phyloP scores from a whole-genome alignment of 192 early-diverging fungal species.

The Coemansia sp. region DNA sequence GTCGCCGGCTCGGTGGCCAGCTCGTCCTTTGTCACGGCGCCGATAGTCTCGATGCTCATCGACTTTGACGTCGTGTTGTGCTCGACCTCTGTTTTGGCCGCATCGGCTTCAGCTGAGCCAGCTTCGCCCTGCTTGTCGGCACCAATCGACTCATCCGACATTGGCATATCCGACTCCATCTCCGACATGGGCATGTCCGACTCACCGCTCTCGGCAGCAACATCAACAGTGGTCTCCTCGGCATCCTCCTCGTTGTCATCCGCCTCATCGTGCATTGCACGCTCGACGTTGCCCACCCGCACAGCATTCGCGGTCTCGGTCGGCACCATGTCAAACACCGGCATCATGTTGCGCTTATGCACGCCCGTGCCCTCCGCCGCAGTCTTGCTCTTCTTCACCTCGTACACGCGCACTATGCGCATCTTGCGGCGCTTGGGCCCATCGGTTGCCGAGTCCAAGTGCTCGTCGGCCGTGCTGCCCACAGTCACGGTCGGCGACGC shows the following conservation, averaged over 20 bases:
- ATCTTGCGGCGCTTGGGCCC: conserved; percentile 44
- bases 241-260: conserved; percentile 15
- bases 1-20: background rate
- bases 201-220: conserved; percentile 7
- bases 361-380: conserved; percentile 8
- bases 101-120: no score
- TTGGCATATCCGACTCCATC: conserved; percentile 3
- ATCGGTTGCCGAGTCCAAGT: background rate
- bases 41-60: conserved; percentile 42
- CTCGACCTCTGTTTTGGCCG: conserved; percentile 3
- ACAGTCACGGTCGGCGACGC: conserved; percentile 23
- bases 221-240: conserved; percentile 13
- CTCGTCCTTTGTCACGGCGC: conserved; percentile 2
- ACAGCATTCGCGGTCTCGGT: background rate
- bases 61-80: conserved; percentile 22
- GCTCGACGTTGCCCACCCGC: conserved; percentile 19
- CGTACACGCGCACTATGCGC: conserved; percentile 48
- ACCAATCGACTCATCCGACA: background rate
- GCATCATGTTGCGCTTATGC: conserved; percentile 41
- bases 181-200: background rate
- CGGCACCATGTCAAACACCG: conserved; percentile 18
- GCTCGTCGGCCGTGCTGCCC: conserved; percentile 15
- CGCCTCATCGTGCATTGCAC: conserved; percentile 20
- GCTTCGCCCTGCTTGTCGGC: background rate
- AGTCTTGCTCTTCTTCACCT: conserved; percentile 55